These are phyloP conservation scores for Yamadazyma buinensis DNA, from an alignment of 1,139 yeast species.

Conservation along the genomic window DNA sequence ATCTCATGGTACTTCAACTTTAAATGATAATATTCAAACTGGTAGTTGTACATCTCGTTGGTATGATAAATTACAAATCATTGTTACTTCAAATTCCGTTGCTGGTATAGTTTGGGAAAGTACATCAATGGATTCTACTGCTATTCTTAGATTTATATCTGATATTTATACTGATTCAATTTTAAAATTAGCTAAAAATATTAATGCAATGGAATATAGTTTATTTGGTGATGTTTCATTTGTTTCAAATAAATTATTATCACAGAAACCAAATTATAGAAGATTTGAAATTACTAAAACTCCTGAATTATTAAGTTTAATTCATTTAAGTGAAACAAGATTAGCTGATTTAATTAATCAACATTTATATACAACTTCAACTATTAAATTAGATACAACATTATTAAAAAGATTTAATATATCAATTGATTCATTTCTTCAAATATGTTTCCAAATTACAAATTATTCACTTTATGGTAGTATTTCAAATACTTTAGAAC, in stretches of 20 bases:
- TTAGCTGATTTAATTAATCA: constrained; percentile 72
- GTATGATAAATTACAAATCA: constrained; percentile 72
- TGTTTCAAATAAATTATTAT: constrained; percentile 28
- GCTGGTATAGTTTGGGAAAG: constrained; percentile 78
- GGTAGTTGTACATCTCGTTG: constrained; percentile 79
- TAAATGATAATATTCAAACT: constrained; percentile 53
- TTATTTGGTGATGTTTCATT: constrained; percentile 48
- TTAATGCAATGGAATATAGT: constrained; percentile 68
- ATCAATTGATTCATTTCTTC: constrained; percentile 65
- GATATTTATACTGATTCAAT: constrained; percentile 76
- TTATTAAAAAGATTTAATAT: constrained; percentile 49
- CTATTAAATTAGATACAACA: constrained; percentile 40
- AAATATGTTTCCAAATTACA: constrained; percentile 64
- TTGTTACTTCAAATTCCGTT: constrained; percentile 65
- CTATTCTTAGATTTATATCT: constrained; percentile 66
- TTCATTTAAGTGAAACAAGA: constrained; percentile 72
- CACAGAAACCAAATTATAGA: constrained; percentile 40
- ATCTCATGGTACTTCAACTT: constrained; percentile 61
- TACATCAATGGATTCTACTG: constrained; percentile 75
- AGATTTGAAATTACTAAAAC: constrained; percentile 50
- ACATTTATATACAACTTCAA: constrained; percentile 53
- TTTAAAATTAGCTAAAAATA: constrained; percentile 64
- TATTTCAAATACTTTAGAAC: constrained; percentile 65
- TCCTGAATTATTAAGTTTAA: constrained; percentile 39
- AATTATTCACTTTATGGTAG: constrained; percentile 72